Evolutionary conservation across 2,329 filamentous ascomycete genomes (phyloP).

Genomic region (Penicillium sp.): DNA sequence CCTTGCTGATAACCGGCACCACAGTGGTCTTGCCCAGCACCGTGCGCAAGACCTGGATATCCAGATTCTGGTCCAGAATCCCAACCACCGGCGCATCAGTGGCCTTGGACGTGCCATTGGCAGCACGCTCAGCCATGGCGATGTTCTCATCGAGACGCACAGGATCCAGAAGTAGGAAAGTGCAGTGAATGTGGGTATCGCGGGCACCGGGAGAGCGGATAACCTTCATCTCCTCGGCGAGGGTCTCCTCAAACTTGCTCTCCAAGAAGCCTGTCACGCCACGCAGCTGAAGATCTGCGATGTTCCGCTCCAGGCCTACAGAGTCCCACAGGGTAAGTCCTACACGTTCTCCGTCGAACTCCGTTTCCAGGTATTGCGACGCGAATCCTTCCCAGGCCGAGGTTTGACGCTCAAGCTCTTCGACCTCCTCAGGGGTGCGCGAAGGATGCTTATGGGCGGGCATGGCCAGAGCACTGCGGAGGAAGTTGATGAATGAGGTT

Average conservation of each 20-base stretch:
- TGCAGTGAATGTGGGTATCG: slow-evolving; percentile 96
- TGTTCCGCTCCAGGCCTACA: slow-evolving; percentile 87
- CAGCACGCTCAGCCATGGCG: slow-evolving; percentile 60
- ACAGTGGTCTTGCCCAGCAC: slow-evolving; percentile 93
- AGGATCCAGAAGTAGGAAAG: slow-evolving; percentile 89
- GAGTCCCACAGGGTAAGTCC: slow-evolving; percentile 97
- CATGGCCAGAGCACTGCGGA: slow-evolving; percentile 79
- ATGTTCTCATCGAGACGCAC: slow-evolving; percentile 81
- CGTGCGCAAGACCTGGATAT: slow-evolving; percentile 83
- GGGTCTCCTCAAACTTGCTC: slow-evolving; percentile 97
- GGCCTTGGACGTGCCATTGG: slow-evolving; percentile 54
- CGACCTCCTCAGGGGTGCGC: slow-evolving; percentile 59
- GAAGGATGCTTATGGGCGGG: slow-evolving; percentile 72
- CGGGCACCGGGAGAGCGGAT: slow-evolving; percentile 86
- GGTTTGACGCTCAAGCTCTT: slow-evolving; percentile 53
- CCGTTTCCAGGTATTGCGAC: slow-evolving; percentile 87
- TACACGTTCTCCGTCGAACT: slow-evolving; percentile 87
- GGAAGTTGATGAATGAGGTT: slow-evolving; percentile 94
- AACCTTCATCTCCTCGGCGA: slow-evolving; percentile 96
- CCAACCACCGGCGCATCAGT: slow-evolving; percentile 53
- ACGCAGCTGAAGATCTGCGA: slow-evolving; percentile 89
- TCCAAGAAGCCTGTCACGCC: slow-evolving; percentile 92
- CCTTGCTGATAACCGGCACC: slow-evolving; percentile 93
- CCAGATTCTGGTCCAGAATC: slow-evolving; percentile 81
- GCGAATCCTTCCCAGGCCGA: slow-evolving; percentile 68